phyloP scores from a whole-genome alignment of 2,329 filamentous ascomycete species.

The Chaetomiaceae sp. region DNA sequence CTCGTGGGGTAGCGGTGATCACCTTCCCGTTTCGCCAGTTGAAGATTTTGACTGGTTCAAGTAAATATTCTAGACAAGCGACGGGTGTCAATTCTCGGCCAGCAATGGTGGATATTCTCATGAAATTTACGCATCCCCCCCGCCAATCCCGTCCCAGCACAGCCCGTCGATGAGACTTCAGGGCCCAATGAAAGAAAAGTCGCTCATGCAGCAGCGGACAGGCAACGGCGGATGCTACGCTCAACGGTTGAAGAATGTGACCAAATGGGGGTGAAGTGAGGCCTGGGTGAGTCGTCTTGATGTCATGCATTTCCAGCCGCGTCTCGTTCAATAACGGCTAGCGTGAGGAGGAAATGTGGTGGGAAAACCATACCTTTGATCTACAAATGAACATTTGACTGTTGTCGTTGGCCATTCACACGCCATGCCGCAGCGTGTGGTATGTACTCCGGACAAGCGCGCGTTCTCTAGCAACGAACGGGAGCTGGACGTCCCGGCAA shows the following conservation, averaged over 20 bases:
- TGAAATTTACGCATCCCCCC: background rate
- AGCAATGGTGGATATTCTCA: too few species aligned
- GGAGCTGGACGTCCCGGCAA: too few species aligned
- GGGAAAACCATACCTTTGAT: too few species aligned
- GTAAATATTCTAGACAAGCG: background rate
- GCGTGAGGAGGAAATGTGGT: background rate
- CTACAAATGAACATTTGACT: too few species aligned
- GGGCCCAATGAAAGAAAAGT: slow-evolving; percentile 14
- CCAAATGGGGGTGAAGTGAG: background rate
- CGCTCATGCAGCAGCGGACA: slow-evolving; percentile 10
- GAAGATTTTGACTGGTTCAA: background rate
- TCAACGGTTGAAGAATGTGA: slow-evolving; percentile 7
- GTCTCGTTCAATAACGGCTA: background rate
- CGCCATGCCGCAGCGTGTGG: background rate
- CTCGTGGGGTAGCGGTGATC: background rate
- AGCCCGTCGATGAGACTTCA: background rate
- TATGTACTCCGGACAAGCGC: too few species aligned
- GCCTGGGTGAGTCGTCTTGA: slow-evolving; percentile 9
- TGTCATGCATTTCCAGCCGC: slow-evolving; percentile 15
- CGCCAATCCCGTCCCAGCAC: slow-evolving; percentile 5
- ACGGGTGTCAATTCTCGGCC: background rate
- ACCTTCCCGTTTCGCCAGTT: too few species aligned
- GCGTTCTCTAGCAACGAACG: too few species aligned
- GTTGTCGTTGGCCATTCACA: slow-evolving; percentile 4
- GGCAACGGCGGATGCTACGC: background rate